These are phyloP conservation scores for Exidia glandulosa DNA, from an alignment of 768 basidiomycete species.

Conservation along the genomic window DNA sequence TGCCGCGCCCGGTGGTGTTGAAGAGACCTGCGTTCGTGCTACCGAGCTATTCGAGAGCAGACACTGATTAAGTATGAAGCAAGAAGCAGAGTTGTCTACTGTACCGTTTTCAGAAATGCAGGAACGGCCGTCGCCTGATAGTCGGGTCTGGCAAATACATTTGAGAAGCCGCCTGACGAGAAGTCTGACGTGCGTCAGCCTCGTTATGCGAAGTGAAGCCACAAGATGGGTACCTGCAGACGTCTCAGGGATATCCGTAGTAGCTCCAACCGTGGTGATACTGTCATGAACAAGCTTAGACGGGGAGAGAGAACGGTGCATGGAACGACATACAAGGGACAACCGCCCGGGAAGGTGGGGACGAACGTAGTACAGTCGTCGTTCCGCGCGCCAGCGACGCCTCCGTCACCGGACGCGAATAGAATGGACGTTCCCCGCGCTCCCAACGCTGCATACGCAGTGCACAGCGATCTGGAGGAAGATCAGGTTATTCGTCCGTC, in stretches of 20 bases:
- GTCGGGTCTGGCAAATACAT: conserved; percentile 4
- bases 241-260: neutral
- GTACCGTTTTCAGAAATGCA: no score
- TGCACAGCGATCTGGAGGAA: conserved; percentile 12
- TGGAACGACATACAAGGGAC: conserved; percentile 8
- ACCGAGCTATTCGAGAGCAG: conserved; percentile 15
- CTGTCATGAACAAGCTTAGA: neutral
- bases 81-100: no score
- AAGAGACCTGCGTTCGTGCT: conserved; percentile 15
- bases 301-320: no score
- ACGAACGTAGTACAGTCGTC: conserved; percentile 6
- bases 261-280: neutral
- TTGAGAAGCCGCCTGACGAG: conserved; percentile 11
- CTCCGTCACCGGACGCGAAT: conserved; percentile 11
- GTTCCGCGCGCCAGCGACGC: conserved; percentile 7
- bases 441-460: conserved; percentile 16
- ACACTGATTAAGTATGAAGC: no score
- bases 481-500: no score
- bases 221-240: neutral
- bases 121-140: conserved; percentile 12
- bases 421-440: conserved; percentile 10
- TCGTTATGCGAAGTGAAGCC: conserved; percentile 1
- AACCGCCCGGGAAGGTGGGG: conserved; percentile 10
- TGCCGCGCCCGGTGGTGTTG: conserved; percentile 10
- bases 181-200: conserved; percentile 5